phyloP scores from a whole-genome alignment of 2,329 filamentous ascomycete genomes.

The Lasiodiplodia citricola region DNA sequence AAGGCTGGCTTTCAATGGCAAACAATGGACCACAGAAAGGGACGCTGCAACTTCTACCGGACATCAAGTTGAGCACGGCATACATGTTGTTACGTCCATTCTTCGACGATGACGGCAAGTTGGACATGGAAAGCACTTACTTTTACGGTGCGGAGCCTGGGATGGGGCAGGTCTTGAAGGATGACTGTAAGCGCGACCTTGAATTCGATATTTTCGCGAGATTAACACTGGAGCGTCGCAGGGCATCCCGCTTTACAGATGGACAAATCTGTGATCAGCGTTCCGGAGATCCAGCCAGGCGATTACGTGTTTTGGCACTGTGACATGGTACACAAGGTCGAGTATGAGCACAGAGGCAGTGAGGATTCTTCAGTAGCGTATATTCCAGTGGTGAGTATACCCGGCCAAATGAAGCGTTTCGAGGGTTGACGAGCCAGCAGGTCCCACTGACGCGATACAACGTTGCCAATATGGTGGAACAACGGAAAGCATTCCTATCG shows the following conservation, averaged over 20 bases:
- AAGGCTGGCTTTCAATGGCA: conserved; percentile 6
- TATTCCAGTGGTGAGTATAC: conserved; percentile 29
- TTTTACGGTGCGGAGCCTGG: conserved; percentile 32
- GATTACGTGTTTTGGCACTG: conserved; percentile 37
- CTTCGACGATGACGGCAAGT: conserved; percentile 31
- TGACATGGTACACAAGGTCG: conserved; percentile 35
- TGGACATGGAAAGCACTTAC: background rate
- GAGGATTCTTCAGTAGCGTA: conserved; percentile 34
- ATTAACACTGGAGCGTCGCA: too few species aligned
- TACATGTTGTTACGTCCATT: conserved; percentile 33
- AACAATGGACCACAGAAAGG: too few species aligned
- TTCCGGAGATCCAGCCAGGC: conserved; percentile 32
- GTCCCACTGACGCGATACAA: conserved; percentile 32
- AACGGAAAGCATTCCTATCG: conserved; percentile 28
- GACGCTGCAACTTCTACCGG: background rate
- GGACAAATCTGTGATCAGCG: conserved; percentile 31
- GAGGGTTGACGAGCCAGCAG: too few species aligned
- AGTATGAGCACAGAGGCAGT: conserved; percentile 31
- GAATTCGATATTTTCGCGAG: too few species aligned
- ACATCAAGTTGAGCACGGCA: conserved; percentile 31
- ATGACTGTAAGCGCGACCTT: too few species aligned
- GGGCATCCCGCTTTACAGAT: conserved; percentile 22
- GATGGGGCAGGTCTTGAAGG: conserved; percentile 32
- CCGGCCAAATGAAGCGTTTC: too few species aligned
- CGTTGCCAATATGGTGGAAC: conserved; percentile 28